Evolutionary conservation across 2,329 filamentous ascomycete genomes (phyloP).

Genomic region (Capronia americana): DNA sequence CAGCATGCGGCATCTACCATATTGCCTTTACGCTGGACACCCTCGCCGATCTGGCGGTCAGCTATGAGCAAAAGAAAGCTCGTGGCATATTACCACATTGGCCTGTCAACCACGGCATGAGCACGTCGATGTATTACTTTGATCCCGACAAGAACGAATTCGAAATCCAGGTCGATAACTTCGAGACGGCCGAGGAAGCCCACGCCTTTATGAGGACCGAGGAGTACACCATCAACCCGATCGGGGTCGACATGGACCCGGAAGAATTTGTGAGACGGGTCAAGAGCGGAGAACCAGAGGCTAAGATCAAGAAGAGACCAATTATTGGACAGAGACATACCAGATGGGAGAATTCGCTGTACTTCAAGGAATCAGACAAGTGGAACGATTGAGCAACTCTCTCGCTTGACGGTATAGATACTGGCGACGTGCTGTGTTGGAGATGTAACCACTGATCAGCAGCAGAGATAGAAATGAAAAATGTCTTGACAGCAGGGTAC

Average conservation of each 20-base stretch:
- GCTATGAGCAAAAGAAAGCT: slow-evolving; percentile 45
- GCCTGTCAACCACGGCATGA: slow-evolving; percentile 57
- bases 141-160: slow-evolving; percentile 58
- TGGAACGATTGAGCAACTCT: neutral
- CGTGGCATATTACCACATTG: slow-evolving; percentile 45
- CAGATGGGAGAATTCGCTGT: slow-evolving; percentile 11
- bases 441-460: too few relatives aligned
- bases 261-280: slow-evolving; percentile 11
- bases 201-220: slow-evolving; percentile 11
- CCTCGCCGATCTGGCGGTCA: slow-evolving; percentile 45
- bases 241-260: slow-evolving; percentile 20
- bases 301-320: slow-evolving; percentile 11
- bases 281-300: slow-evolving; percentile 2
- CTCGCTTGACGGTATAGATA: too few relatives aligned
- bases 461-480: too few relatives aligned
- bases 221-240: slow-evolving; percentile 12
- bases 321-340: neutral
- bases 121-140: slow-evolving; percentile 55
- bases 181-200: slow-evolving; percentile 33
- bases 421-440: too few relatives aligned
- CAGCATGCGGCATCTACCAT: slow-evolving; percentile 49
- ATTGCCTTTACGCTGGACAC: slow-evolving; percentile 51
- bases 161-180: slow-evolving; percentile 57
- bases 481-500: too few relatives aligned
- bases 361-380: slow-evolving; percentile 9